Evolutionary conservation across 148 eudicot genomes (phyloP), one percentile per base, ranked within the genome.

Genomic region (Camellia japonica): DNA sequence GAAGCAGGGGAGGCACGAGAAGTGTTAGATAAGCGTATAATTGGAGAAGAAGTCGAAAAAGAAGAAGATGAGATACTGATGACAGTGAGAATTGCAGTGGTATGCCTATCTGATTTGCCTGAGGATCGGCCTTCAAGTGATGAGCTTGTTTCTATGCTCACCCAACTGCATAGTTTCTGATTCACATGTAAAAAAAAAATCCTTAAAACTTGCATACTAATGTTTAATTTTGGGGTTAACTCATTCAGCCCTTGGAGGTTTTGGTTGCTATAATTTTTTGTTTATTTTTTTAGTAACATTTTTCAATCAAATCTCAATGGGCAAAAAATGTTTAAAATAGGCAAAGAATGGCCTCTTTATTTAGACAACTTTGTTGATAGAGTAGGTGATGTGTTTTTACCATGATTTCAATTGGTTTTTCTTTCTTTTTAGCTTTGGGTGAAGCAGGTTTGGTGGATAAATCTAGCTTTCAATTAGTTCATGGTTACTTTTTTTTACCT

Each of bases 61-160:
- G 52, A 30, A 30, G 38, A 30, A 30, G 38, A 90, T 47, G 97
- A 92, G 87, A 92, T 94, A 95, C 86, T 94, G 19, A 92, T 94
- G 97, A 97, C 93, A 18, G 84, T 92, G 18, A 91, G 90, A 81
- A 92, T 94, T 80, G 97, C 98, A 0, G 91, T 89, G 0, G 91
- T 88, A 13, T 94, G 98, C 86, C 83, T 91, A 81, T 92, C 95
- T 5, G 98, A 94, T 73, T 80, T 85, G 82, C 97, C 97, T 67
- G 92, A 89, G 18, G 97, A 94, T 79, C 89, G 98, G 3, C 98
- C 97, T 83, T 92, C 92, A 8, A 92, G 89, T 72, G 98, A 94
- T 71, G 98, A 94, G 85, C 97, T 94, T 74, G 97, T 92, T 63
- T 88, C 97, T 19, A 94, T 94, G 98, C 93, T 94, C 79, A 90